Base-by-base conservation (phyloP, 768 basidiomycete genomes). In the Antrodiella citrinella region DNA sequence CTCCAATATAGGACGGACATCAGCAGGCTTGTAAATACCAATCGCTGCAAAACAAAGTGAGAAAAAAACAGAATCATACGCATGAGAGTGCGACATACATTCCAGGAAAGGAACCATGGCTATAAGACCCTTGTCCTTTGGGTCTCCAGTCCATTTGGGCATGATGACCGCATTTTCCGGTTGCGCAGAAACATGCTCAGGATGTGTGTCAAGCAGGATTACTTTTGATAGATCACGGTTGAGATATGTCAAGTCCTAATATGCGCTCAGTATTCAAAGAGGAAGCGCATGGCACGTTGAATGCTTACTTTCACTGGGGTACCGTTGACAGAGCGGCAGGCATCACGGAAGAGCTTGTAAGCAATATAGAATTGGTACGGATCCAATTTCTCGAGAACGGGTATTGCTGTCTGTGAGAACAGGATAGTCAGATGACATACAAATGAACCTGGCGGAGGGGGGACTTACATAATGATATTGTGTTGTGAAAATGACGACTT, bases 21-120 rank as follows among this genome's bases (percentile, higher is more conserved):
- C 96, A 21, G 74, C 63, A 1, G 89, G 84, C 54, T 83, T 84
- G 71, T 91, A 93, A 57, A 98, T 94, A 0, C 83, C 94, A 52
- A 99, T 85, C 4, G 96, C 95, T 95, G 58, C 2, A 40, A 11
- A 23, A 15, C 4, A 26, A 15, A 7, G 15, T 20, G 51, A 26
- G 30, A 22, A 4, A 30, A 19, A 21, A 15, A 10, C 30, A 24
- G 26, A 52, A 21, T 38, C 9, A 24, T 53, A 25, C 41, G 41
- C 35, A 43, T 43, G n/a, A 43, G n/a, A n/a, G 18, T 19, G 41
- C 53, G 7, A 69, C 75, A 48, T 59, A 74, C 92, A 92, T 72
- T 98, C 96, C 3, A 99, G 76, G 82, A 98, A 97, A 0, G 95
- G 95, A 56, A 99, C 93, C 75, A 97, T 77, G n/a, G 83, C 84